Percentiles rank a stretch among this genome's conserved stretches.
These are phyloP conservation scores for Corynascus novoguineensis DNA, from an alignment of 495 filamentous ascomycete species.

Conservation along the genomic window DNA sequence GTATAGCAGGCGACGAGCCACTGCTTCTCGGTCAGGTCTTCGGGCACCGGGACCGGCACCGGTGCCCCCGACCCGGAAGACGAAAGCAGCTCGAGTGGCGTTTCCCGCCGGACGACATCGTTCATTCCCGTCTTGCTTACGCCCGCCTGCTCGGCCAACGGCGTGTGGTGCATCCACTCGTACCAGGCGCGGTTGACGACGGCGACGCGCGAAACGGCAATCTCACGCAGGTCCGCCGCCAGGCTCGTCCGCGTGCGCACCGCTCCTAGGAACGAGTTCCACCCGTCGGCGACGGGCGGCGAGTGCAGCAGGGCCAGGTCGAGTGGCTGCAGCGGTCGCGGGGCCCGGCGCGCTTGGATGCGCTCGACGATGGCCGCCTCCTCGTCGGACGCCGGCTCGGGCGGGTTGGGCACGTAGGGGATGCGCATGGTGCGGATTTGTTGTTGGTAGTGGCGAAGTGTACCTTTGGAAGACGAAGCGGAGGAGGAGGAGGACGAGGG, in stretches of 20 bases:
- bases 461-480: too few species aligned
- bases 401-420: slow-evolving; percentile 59
- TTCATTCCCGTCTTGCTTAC: slow-evolving; percentile 47
- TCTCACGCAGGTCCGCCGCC: slow-evolving; percentile 56
- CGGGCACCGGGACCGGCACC: neutral
- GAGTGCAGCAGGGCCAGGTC: slow-evolving; percentile 72
- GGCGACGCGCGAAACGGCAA: slow-evolving; percentile 70
- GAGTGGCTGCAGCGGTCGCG: slow-evolving; percentile 60
- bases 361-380: slow-evolving; percentile 54
- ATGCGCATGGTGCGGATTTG: slow-evolving; percentile 56
- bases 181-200: slow-evolving; percentile 68
- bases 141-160: slow-evolving; percentile 48
- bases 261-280: slow-evolving; percentile 74
- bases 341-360: slow-evolving; percentile 57
- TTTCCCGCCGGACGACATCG: slow-evolving; percentile 27
- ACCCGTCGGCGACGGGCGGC: slow-evolving; percentile 67
- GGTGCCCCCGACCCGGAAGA: too few species aligned
- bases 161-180: slow-evolving; percentile 74
- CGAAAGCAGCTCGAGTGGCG: neutral
- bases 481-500: too few species aligned
- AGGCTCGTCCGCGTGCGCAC: slow-evolving; percentile 62
- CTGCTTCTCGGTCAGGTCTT: slow-evolving; percentile 49
- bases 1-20: slow-evolving; percentile 63
- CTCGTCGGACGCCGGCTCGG: slow-evolving; percentile 43
- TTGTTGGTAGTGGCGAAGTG: neutral